Percentiles rank a stretch among this genome's conserved stretches.
Evolutionary conservation across 2,329 filamentous ascomycete genomes (phyloP).

Genomic region (Nectriaceae sp.): DNA sequence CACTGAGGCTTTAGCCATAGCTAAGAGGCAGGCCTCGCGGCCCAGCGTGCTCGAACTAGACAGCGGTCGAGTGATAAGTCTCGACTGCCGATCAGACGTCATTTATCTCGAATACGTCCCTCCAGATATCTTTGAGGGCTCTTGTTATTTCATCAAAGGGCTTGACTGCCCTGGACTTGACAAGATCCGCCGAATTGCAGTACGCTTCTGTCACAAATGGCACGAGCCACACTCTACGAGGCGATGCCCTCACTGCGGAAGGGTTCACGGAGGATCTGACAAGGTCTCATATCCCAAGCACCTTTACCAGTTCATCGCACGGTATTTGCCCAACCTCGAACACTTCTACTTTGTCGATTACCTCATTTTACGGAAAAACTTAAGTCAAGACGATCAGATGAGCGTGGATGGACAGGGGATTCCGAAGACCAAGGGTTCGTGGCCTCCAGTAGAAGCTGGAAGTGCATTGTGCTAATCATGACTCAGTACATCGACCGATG

Average conservation of each 20-base stretch:
- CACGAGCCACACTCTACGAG: slow-evolving; percentile 27
- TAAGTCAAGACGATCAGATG: not conserved
- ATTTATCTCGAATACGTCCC: slow-evolving; percentile 39
- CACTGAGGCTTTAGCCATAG: slow-evolving; percentile 26
- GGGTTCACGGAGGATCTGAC: slow-evolving; percentile 27
- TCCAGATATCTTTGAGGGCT: slow-evolving; percentile 26
- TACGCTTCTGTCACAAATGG: slow-evolving; percentile 47
- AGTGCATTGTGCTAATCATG: not conserved
- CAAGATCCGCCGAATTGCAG: slow-evolving; percentile 40
- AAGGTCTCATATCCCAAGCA: slow-evolving; percentile 39
- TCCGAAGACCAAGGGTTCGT: not conserved
- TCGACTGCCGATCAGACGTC: slow-evolving; percentile 32
- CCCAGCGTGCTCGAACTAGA: slow-evolving; percentile 26
- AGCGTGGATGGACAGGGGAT: not conserved
- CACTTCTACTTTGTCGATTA: slow-evolving; percentile 49
- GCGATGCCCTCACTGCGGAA: slow-evolving; percentile 38
- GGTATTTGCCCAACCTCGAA: slow-evolving; percentile 43
- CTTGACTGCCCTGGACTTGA: slow-evolving; percentile 32
- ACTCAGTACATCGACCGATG: too few species aligned
- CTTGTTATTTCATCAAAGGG: slow-evolving; percentile 27
- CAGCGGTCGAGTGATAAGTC: slow-evolving; percentile 30
- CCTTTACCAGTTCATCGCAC: slow-evolving; percentile 45
- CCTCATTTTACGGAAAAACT: slow-evolving; percentile 36
- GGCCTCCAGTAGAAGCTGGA: not conserved
- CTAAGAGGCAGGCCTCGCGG: slow-evolving; percentile 19